A percentile compares a stretch with the other conserved stretches of the same genome.
Evolutionary conservation across 179 eudicot species (phyloP).

Genomic region (Vitellaria paradoxa): DNA sequence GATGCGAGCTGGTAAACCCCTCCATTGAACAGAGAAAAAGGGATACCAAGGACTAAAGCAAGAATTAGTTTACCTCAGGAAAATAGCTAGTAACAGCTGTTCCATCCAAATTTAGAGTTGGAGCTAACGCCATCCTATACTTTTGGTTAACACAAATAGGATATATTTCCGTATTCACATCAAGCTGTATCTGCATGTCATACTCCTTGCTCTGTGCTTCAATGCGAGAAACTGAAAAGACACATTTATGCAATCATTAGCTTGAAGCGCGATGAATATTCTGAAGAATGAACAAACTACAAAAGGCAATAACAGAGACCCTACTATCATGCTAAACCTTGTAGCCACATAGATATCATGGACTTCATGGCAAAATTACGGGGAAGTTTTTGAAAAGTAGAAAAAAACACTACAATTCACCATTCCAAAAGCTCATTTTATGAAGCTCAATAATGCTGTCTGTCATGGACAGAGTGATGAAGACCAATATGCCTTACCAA

Average conservation of each 20-base stretch:
- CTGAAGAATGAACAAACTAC: no score
- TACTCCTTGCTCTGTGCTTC: conserved; percentile 74
- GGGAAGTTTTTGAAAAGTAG: not conserved
- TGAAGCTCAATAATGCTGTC: not conserved
- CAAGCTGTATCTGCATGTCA: conserved; percentile 66
- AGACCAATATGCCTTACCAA: no score
- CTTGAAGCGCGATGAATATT: not conserved
- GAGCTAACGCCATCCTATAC: conserved; percentile 66
- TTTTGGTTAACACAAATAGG: conserved; percentile 66
- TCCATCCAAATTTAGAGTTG: conserved; percentile 73
- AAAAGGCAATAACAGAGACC: no score
- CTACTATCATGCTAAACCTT: not conserved
- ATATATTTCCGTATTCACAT: conserved; percentile 74
- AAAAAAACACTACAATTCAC: no score
- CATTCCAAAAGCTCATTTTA: no score
- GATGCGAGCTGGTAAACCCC: not conserved
- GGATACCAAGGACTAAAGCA: not conserved
- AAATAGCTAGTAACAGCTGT: conserved; percentile 41
- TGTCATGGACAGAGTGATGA: not conserved
- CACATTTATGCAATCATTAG: not conserved
- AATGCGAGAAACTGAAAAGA: conserved; percentile 62
- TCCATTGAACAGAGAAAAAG: not conserved
- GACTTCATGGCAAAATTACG: not conserved
- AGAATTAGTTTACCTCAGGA: conserved; percentile 38
- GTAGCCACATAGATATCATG: not conserved